Conservation (phyloP, 1,284 basidiomycete genomes). For the Xerocomus cyaneibrunnescens region DNA sequence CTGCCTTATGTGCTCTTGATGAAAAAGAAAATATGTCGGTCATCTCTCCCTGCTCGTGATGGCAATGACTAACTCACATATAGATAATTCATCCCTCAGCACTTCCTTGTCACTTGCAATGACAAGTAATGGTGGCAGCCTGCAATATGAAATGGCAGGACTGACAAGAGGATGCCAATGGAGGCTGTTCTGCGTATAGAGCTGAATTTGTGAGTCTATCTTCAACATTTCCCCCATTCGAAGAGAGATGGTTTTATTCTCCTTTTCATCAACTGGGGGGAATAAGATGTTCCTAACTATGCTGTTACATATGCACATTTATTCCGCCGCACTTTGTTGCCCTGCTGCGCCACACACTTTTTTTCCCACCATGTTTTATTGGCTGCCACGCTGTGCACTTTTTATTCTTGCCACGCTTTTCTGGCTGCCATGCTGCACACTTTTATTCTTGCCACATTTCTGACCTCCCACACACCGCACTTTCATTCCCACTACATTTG, state of each 20-base stretch:
- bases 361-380: too few species aligned
- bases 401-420: too few species aligned
- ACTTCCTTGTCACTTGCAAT: slow-evolving; percentile 92
- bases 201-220: slow-evolving; percentile 88
- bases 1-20: slow-evolving; percentile 87
- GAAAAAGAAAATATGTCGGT: neutral
- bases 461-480: too few species aligned
- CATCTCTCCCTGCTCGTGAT: neutral
- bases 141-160: slow-evolving; percentile 80
- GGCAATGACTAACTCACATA: slow-evolving; percentile 49
- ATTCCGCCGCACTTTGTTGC: too few species aligned
- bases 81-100: slow-evolving; percentile 90
- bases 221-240: slow-evolving; percentile 57
- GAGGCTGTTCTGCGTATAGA: slow-evolving; percentile 87
- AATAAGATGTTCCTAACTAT: too few species aligned
- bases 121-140: slow-evolving; percentile 84
- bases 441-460: too few species aligned
- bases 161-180: slow-evolving; percentile 86
- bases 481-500: too few species aligned
- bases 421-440: too few species aligned
- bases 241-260: slow-evolving; percentile 47
- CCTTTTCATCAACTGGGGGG: slow-evolving; percentile 36
- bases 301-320: too few species aligned
- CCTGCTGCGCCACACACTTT: too few species aligned
- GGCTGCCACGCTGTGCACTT: too few species aligned